Evolutionary conservation across 2,329 filamentous ascomycete genomes (phyloP), one percentile per base, ranked within the genome.

Genomic region (Exophiala sp.): DNA sequence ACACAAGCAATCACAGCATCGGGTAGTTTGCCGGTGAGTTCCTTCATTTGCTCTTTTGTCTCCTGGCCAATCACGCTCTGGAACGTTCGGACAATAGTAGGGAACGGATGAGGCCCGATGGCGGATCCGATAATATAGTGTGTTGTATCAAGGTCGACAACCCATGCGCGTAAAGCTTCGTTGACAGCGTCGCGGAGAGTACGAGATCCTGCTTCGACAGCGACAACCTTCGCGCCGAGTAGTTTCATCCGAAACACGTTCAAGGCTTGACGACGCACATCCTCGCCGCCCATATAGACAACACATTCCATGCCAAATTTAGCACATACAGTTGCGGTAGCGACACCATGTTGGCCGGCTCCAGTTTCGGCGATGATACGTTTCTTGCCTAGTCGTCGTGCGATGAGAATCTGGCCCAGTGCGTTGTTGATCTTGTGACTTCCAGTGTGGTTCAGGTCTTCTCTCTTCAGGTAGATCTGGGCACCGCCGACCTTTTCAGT

Each of bases 371-470:
- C 93, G 61, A 98, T 98, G 62, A 98, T 97, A 67, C 89, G 86
- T 4, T 84, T 96, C 79, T 98, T 98, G 43, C 93, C 93, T 42
- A 98, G 72, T 55, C 88, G 78, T 61, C 79, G 79, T 1, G 93
- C 93, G 32, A 98, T 74, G 11, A 98, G 79, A 42, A 96, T 82
- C 69, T 98, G 93, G 1, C 93, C 93, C 7, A 98, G 75, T 0
- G 93, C 93, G 64, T 98, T 98, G 76, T 98, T 98, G 76, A 98
- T 97, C 79, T 98, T 98, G 78, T 98, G 93, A 56, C 87, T 94
- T 59, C 93, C 93, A 7, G 93, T 97, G 68, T 98, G 93, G 71
- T 97, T 97, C 49, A 97, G 75, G 67, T 98, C 93, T 72, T 98
- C 93, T 62, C 93, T 82, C 79, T 98, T 98, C 60, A 98, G 73